Evolutionary conservation across 1,284 basidiomycete genomes (phyloP).

Genomic region (Puccinia hordei): DNA sequence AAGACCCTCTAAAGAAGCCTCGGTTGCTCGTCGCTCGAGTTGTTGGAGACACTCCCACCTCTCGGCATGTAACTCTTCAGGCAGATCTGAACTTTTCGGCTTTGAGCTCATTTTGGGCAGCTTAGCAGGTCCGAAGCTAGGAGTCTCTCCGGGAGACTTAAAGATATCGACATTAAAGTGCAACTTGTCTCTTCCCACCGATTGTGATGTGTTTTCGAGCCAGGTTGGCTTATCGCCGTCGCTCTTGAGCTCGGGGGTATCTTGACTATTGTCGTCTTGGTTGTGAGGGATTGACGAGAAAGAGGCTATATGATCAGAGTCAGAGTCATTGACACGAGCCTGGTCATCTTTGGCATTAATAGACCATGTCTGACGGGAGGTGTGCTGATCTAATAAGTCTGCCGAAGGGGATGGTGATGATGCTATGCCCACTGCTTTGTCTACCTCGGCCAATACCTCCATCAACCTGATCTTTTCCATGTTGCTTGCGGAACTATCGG

Average conservation of each 20-base stretch:
- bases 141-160: neutral
- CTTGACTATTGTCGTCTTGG: neutral
- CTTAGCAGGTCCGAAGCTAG: neutral
- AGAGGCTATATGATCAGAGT: neutral
- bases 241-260: neutral
- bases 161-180: slow-evolving; percentile 17
- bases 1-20: slow-evolving; percentile 42
- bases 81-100: neutral
- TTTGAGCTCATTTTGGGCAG: neutral
- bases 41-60: slow-evolving; percentile 40
- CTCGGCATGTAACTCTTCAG: slow-evolving; percentile 22
- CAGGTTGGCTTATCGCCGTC: neutral
- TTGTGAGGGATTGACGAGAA: neutral
- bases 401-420: neutral
- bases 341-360: slow-evolving; percentile 8
- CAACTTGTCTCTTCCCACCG: neutral
- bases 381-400: slow-evolving; percentile 1
- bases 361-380: neutral
- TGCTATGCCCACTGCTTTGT: slow-evolving; percentile 22
- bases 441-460: slow-evolving; percentile 31
- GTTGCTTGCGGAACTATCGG: slow-evolving; percentile 1
- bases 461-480: slow-evolving; percentile 26
- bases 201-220: neutral
- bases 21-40: slow-evolving; percentile 43
- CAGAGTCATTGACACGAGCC: neutral